phyloP scores from a whole-genome alignment of 1,284 basidiomycete species.

The Leccinum griseonigrum region DNA sequence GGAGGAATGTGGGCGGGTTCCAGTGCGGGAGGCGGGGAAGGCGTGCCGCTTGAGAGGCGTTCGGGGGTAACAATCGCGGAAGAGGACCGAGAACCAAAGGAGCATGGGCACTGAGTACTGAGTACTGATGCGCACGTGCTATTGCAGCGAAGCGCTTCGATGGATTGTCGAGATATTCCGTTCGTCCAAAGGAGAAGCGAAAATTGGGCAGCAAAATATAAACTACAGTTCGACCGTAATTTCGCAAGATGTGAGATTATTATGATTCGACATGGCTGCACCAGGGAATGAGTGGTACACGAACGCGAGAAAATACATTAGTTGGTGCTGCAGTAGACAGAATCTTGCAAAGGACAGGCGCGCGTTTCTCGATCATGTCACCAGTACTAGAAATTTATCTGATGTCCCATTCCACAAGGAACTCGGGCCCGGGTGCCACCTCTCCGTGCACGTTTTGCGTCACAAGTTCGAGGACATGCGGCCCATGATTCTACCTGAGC shows the following conservation, averaged over 20 bases:
- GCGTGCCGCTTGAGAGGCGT: slow-evolving; percentile 30
- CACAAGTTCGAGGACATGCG: neutral
- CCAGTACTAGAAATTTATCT: neutral
- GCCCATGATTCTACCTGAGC: neutral
- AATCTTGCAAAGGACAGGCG: neutral
- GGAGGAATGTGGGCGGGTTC: slow-evolving; percentile 39
- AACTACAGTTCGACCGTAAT: neutral
- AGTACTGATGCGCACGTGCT: slow-evolving; percentile 34
- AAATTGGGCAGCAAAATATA: neutral
- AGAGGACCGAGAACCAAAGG: slow-evolving; percentile 25
- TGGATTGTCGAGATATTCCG: slow-evolving; percentile 1
- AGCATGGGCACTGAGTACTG: slow-evolving; percentile 24
- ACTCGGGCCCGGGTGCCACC: neutral
- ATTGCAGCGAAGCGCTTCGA: slow-evolving; percentile 37
- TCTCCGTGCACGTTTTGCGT: neutral
- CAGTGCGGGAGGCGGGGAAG: slow-evolving; percentile 46
- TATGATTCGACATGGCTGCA: neutral
- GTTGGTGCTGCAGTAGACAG: neutral
- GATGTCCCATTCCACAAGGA: neutral
- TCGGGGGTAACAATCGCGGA: slow-evolving; percentile 22
- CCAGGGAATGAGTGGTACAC: neutral
- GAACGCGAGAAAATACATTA: neutral
- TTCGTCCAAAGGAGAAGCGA: slow-evolving; percentile 8
- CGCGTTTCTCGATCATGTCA: neutral
- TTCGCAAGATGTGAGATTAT: slow-evolving; percentile 2